A percentile compares a stretch with the other conserved stretches of the same genome.
Conservation (phyloP, 352 stramenopile species). For the Pythium rishiriense region DNA sequence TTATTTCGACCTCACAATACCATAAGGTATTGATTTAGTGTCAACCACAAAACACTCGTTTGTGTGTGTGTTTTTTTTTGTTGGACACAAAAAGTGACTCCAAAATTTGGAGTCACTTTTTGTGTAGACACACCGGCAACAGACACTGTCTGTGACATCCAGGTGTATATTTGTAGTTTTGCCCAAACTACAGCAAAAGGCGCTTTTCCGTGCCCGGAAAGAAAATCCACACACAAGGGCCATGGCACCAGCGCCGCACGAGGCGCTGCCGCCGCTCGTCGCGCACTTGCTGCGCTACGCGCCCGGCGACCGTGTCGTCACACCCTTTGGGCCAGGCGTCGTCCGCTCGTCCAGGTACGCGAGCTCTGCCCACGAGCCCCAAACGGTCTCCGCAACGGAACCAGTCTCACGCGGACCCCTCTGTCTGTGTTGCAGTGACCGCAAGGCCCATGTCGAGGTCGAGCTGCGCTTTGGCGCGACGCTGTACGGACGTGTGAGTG, state of each 20-base stretch:
- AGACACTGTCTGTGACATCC: too few species aligned
- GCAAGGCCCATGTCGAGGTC: slow-evolving; percentile 58
- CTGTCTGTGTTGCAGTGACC: slow-evolving; percentile 31
- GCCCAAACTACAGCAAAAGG: too few species aligned
- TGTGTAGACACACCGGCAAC: too few species aligned
- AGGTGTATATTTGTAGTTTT: too few species aligned
- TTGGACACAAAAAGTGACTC: too few species aligned
- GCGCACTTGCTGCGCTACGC: slow-evolving; percentile 67
- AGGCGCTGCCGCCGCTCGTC: slow-evolving; percentile 67
- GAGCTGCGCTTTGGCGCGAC: slow-evolving; percentile 47
- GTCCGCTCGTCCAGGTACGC: slow-evolving; percentile 39
- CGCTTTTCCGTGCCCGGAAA: too few species aligned
- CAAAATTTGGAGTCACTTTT: too few species aligned
- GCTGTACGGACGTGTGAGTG: slow-evolving; percentile 53
- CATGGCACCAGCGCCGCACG: slow-evolving; percentile 8
- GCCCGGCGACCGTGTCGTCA: slow-evolving; percentile 61
- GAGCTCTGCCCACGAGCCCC: background rate
- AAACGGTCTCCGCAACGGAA: background rate
- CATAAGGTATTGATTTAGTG: too few species aligned
- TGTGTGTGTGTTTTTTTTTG: too few species aligned
- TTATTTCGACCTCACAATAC: too few species aligned
- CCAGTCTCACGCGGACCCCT: background rate
- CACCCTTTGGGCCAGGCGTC: slow-evolving; percentile 58
- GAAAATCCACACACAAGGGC: too few species aligned
- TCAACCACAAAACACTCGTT: too few species aligned